Evolutionary conservation across 1,284 basidiomycete species (phyloP).

Genomic region (Gomphus bonarii): DNA sequence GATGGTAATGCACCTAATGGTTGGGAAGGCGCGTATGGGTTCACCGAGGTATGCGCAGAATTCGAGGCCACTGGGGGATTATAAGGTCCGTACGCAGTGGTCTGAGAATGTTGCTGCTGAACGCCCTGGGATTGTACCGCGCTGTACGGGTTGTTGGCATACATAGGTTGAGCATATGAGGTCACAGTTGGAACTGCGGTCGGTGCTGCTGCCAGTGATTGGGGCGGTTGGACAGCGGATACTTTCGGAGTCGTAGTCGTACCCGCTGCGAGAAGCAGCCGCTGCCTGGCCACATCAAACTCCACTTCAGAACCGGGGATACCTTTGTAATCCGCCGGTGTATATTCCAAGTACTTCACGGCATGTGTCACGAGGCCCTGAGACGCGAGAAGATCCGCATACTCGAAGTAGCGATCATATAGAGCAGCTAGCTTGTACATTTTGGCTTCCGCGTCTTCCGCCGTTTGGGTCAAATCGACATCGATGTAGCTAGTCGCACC

Average conservation of each 20-base stretch:
- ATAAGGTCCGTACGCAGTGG: slow-evolving; percentile 12
- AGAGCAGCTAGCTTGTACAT: slow-evolving; percentile 78
- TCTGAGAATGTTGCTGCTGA: slow-evolving; percentile 16
- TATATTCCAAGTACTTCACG: slow-evolving; percentile 70
- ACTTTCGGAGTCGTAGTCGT: slow-evolving; percentile 11
- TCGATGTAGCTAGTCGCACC: slow-evolving; percentile 85
- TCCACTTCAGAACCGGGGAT: slow-evolving; percentile 38
- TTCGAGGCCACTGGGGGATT: slow-evolving; percentile 13
- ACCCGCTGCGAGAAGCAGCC: slow-evolving; percentile 43
- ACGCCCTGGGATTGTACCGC: slow-evolving; percentile 6
- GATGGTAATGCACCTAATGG: slow-evolving; percentile 16
- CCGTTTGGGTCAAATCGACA: slow-evolving; percentile 43
- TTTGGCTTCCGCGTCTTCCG: slow-evolving; percentile 32
- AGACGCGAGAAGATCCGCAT: slow-evolving; percentile 84
- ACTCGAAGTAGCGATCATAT: slow-evolving; percentile 94
- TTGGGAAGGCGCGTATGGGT: slow-evolving; percentile 17
- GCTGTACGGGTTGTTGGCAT: slow-evolving; percentile 13
- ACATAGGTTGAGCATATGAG: slow-evolving; percentile 13
- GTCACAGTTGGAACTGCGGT: slow-evolving; percentile 14
- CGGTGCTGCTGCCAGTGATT: slow-evolving; percentile 21
- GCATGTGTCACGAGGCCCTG: slow-evolving; percentile 87
- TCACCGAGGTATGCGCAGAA: slow-evolving; percentile 13
- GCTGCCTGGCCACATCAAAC: slow-evolving; percentile 53
- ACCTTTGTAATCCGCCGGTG: slow-evolving; percentile 72
- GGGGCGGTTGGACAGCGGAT: slow-evolving; percentile 19